Evolutionary conservation across 257 asterid genomes (phyloP), one percentile per base, ranked within the genome.

Genomic region (Hygrophila difformis): DNA sequence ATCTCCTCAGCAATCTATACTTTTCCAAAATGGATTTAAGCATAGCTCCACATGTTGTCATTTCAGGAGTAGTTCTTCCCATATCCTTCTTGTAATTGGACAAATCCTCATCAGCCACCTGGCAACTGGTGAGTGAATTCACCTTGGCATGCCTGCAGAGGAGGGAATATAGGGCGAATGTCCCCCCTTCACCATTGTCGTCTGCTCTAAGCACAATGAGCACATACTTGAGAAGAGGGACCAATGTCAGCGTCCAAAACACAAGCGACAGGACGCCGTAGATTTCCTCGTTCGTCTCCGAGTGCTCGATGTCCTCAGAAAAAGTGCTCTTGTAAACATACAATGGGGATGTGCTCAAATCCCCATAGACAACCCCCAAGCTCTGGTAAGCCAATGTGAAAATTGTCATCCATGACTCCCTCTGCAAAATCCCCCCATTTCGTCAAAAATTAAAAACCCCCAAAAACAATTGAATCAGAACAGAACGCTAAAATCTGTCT

Each of bases 121-220:
- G 96, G 29, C 68, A 57, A 65, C 74, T 86, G 12, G 94, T 93
- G 75, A 86, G 53, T 40, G 93, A 60, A 67, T 69, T 82, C 24
- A 86, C 88, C 44, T 69, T 74, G 52, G 94, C 92, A 67, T 86
- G 93, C 39, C 96, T 65, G 11, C 96, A 86, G 5, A 86, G 26
- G 29, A 86, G 75, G 45, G 96, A 86, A 62, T 86, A 86, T 51
- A 86, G 42, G 3, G 96, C 96, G 72, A 86, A 86, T 34, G 96
- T 86, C 58, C 96, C 96, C 8, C 96, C 96, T 70, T 86, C 96
- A 10, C 96, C 96, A 61, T 79, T 79, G 60, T 86, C 96, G 75
- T 86, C 94, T 57, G 97, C 97, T 46, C 72, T 87, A 8, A 87
- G 77, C 29, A 87, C 97, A 65, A 87, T 71, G 52, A 87, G 80